These are phyloP conservation scores for Nasturtium officinale DNA, from an alignment of 345 rosid genomes.

Conservation along the genomic window DNA sequence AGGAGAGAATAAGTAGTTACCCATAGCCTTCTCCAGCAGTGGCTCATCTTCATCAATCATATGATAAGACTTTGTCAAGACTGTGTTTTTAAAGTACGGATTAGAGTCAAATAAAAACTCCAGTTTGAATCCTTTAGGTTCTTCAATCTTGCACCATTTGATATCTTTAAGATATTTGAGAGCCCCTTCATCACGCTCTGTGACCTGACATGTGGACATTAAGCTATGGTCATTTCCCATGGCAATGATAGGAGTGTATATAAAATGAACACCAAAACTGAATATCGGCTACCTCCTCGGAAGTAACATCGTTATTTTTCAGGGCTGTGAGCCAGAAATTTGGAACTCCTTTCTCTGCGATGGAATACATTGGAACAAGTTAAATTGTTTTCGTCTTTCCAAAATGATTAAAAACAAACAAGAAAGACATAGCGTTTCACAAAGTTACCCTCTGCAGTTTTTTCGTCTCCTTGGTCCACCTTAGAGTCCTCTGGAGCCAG, in stretches of 20 bases:
- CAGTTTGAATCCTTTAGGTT: slow-evolving; percentile 91
- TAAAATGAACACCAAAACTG: neutral
- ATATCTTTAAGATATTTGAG: slow-evolving; percentile 78
- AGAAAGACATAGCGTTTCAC: neutral
- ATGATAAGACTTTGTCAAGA: slow-evolving; percentile 84
- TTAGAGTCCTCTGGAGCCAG: slow-evolving; percentile 50
- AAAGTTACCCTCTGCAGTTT: slow-evolving; percentile 56
- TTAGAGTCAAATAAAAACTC: slow-evolving; percentile 80
- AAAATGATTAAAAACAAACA: neutral
- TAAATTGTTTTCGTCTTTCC: neutral
- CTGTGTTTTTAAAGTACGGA: slow-evolving; percentile 72
- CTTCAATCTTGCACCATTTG: slow-evolving; percentile 71
- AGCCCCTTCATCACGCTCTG: slow-evolving; percentile 88
- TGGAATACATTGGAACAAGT: slow-evolving; percentile 6
- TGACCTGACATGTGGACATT: slow-evolving; percentile 49
- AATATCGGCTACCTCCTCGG: slow-evolving; percentile 64
- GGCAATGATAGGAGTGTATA: slow-evolving; percentile 1
- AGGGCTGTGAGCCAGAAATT: slow-evolving; percentile 82
- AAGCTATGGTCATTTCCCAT: neutral
- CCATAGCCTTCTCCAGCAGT: slow-evolving; percentile 82
- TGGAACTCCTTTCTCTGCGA: slow-evolving; percentile 89
- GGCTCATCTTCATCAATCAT: slow-evolving; percentile 97
- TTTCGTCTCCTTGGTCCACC: slow-evolving; percentile 54
- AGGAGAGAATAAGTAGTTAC: slow-evolving; percentile 46
- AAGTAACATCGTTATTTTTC: slow-evolving; percentile 78